Base-by-base conservation (phyloP, 2,329 filamentous ascomycete genomes). In the Neoscytalidium dimidiatum region DNA sequence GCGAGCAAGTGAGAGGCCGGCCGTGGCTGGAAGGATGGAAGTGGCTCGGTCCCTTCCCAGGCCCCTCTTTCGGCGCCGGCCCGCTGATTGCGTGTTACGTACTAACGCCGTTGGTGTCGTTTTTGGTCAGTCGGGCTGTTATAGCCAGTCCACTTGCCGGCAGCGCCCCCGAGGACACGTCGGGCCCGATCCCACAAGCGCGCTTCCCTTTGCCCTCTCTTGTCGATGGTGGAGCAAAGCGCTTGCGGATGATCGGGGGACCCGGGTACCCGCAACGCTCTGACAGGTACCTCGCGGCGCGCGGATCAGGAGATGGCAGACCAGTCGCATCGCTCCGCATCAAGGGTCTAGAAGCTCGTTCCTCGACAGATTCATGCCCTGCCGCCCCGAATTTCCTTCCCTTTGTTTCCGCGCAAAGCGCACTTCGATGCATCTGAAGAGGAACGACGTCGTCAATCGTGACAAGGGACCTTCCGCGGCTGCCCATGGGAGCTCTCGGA, bases 61-160 rank as follows among this genome's bases (percentile, higher is more conserved):
- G 35, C 53, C 53, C 53, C 56, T 44, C 23, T 44, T 26, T 43
- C 56, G 56, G 56, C 56, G 56, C 41, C 56, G 56, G 56, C 56
- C 56, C 56, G 56, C 56, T 19, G 52, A 60, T 60, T 60, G 56
- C 56, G 56, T 41, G 53, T 60, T 44, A 44, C 41, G 28, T 46
- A 44, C 56, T 60, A 46, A 60, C 41, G 28, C 14, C 17, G 38
- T 46, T 44, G 56, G 53, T 44, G 53, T 31, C 26, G 21, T 38
- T 41, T 28, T 17, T 53, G n/a, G 8, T 46, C 33, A 28, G 43
- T 26, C 43, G 28, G 38, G 26, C 41, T 46, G 33, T 29, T 52
- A 29, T 49, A 49, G 49, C 49, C 29, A 52, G 49, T 29, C 56
- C 56, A 44, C 56, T 44, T 60, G 56, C 56, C 56, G 56, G n/a